Base-by-base conservation (phyloP, 2,329 filamentous ascomycete species). In the Sarocladiaceae sp. region DNA sequence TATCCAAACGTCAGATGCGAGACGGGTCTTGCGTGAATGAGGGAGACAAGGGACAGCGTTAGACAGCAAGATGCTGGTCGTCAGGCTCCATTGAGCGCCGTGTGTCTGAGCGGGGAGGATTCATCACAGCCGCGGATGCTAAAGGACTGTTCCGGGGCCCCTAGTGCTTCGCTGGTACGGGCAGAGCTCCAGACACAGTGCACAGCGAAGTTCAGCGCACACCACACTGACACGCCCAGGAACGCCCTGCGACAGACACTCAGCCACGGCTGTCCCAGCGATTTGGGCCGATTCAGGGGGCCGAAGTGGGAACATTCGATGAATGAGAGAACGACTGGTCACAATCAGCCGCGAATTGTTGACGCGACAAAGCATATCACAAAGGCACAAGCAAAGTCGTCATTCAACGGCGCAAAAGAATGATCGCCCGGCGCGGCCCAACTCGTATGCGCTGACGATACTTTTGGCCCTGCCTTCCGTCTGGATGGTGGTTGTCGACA, bases 281-380 rank as follows among this genome's bases (percentile, higher is more conserved):
- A 48, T 48, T 48, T 48, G 44, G 44, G n/a, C 26, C 44, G 44
- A 48, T 48, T 48, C 44, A 48, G 28, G 44, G 44, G 44, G 25
- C 22, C 17, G 28, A 44, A 26, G 40, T 44, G 40, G 40, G 23
- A 44, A 44, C 40, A 28, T 22, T 22, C 17, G 11, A 44, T 44
- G 22, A 44, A 11, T 28, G 40, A 44, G 40, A 44, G 18, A 40
- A 40, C 40, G 23, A 26, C 40, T n/a, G 26, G 22, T 44, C 23
- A 44, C 40, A 28, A n/a, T 12, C 20, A 26, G 17, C 40, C 23
- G 40, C 23, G 17, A 7, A 22, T 26, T 44, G 40, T n/a, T 26
- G 40, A n/a, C 40, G 22, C 40, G 37, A 23, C 6, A 37, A 40
- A 40, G 22, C 20, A 44, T 20, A 40, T 17, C 10, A 44, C n/a